These are phyloP conservation scores for Colletotrichum theobromicola DNA, from an alignment of 2,329 filamentous ascomycete genomes.

Conservation along the genomic window DNA sequence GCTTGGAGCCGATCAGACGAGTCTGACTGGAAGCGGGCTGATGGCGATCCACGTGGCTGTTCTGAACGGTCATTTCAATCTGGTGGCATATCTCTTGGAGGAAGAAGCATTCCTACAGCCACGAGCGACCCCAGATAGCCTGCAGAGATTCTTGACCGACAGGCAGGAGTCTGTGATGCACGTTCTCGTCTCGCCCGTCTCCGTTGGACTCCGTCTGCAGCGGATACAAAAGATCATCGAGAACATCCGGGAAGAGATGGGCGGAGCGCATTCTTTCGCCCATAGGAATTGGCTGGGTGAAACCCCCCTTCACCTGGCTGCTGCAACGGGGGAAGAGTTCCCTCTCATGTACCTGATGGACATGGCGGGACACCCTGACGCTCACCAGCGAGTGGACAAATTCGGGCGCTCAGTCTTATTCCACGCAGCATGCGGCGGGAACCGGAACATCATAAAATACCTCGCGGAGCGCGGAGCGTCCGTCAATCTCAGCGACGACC, in stretches of 20 bases:
- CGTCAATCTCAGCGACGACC: background rate
- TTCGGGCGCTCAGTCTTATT: background rate
- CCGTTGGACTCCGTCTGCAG: background rate
- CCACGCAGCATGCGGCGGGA: constrained; percentile 1
- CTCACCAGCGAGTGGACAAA: background rate
- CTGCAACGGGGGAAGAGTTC: background rate
- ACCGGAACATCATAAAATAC: background rate
- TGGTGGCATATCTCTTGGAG: background rate
- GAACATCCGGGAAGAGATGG: background rate
- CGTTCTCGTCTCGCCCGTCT: background rate
- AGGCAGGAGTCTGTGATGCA: background rate
- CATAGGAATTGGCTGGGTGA: background rate
- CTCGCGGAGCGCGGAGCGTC: background rate
- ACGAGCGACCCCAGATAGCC: background rate
- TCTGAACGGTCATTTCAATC: background rate
- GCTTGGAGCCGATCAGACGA: background rate
- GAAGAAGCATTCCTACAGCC: background rate
- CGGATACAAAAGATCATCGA: background rate
- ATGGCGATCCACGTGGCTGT: constrained; percentile 6
- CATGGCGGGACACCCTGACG: background rate
- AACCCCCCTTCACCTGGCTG: background rate
- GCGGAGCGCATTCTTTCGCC: background rate
- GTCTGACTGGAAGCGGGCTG: background rate
- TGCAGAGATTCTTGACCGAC: background rate
- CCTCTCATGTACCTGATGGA: background rate